Base-by-base conservation (phyloP, 2,329 filamentous ascomycete species). In the Ophiosphaerella korrae region DNA sequence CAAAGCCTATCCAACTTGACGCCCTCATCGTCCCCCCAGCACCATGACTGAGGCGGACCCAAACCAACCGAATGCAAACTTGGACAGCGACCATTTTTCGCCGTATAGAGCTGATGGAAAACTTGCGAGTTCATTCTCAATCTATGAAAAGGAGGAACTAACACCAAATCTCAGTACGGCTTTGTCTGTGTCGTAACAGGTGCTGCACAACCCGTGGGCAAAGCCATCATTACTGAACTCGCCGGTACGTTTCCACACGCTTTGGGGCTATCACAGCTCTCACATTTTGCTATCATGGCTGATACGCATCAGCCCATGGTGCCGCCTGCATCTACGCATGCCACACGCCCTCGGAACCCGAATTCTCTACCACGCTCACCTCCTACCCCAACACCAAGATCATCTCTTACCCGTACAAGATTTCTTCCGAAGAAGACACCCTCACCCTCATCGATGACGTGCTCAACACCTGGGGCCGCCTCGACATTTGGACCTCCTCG, bases 111-210 rank as follows among this genome's bases (percentile, higher is more conserved):
- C 77, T 3, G 82, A 85, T 70, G 82, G 82, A 34, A 85, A 85
- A 66, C 74, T 84, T 40, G 80, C 81, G 56, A 53, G 77, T 73
- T 6, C 7, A n/a, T 3, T 16, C n/a, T 45, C 4, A 9, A 39
- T 42, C 42, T 12, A n/a, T 1, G 31, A 24, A 16, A 34, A 6
- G 16, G 23, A 24, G 34, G 9, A 36, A 32, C 38, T 29, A 31
- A 41, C 38, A 16, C 18, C 26, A 29, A 29, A 29, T 29, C 26
- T 3, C 53, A 84, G 78, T 84, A 86, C 68, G 84, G 84, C 37
- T 87, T 87, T 58, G 81, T 87, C 16, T 87, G 84, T 59, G 80
- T 87, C 12, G 84, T 87, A 5, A 86, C 84, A 1, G 84, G 84
- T 12, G 83, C 84, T 21, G 81, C 81, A 1, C 82, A 85, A 61